Evolutionary conservation across 73 alveolate genomes (phyloP), one percentile per base, ranked within the genome.

Genomic region (Effrenium voratum): DNA sequence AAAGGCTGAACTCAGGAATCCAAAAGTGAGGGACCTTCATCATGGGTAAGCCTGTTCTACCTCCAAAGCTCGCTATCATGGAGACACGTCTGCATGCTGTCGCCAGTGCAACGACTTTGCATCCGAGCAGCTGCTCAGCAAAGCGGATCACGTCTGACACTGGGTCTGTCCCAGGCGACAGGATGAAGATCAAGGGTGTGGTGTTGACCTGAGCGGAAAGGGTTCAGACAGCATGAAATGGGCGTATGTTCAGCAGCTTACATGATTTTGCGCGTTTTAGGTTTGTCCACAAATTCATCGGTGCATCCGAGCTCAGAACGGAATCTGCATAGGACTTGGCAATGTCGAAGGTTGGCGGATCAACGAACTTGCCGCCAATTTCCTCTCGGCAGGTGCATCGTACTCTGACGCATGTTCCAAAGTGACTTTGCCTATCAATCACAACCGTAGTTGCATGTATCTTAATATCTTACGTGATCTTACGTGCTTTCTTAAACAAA

Each of bases 181-280:
- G 99, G 44, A 99, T 99, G 99, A 99, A 99, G 84, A 99, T 99
- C 87, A 99, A 99, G n/a, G 99, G 99, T 47, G 99, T 99, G n/a
- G 99, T 99, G 99, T 79, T 93, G 85, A 90, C 97, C 97, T 90
- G 4, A 26, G 30, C 43, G 16, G 68, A 43, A 44, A 30, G 0
- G 73, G 46, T 41, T 26, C 45, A 60, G 30, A 60, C 75, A 12
- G 30, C 43, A 22, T 45, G 32, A 79, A 57, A n/a, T n/a, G n/a
- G n/a, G n/a, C n/a, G n/a, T n/a, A n/a, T n/a, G n/a, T n/a, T n/a
- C n/a, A n/a, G n/a, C n/a, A n/a, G 34, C 15, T 5, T 60, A 4
- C 36, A 24, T 60, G 36, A 32, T 19, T 60, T 5, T 60, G 34
- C 34, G 16, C 40, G 40, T 60, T 60, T 32, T 3, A 32, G 40